These are phyloP conservation scores for Colletotrichum camelliae DNA, from an alignment of 2,329 filamentous ascomycete genomes.

Conservation along the genomic window DNA sequence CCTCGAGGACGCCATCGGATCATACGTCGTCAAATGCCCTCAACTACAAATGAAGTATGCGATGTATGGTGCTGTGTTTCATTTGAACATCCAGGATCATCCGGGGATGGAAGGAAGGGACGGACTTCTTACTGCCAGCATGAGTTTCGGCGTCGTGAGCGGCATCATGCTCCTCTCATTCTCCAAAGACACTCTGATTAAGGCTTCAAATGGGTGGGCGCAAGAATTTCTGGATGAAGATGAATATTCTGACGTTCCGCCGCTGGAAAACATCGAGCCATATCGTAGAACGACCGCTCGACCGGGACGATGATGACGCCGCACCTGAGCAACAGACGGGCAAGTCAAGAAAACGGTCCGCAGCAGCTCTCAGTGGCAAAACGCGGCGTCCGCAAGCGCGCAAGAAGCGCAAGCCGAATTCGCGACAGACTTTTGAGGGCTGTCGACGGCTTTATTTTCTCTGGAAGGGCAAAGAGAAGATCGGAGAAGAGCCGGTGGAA, in stretches of 20 bases:
- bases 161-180: not conserved
- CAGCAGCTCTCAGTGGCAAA: not conserved
- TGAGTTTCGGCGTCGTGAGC: not conserved
- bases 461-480: not conserved
- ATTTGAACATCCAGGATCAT: not conserved
- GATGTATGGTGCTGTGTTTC: not conserved
- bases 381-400: not conserved
- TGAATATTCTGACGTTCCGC: not conserved
- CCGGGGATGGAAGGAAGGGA: not conserved
- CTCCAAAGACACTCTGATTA: not conserved
- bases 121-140: not conserved
- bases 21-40: not conserved
- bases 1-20: not conserved
- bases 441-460: not conserved
- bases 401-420: not conserved
- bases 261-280: not conserved
- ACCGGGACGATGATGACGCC: not conserved
- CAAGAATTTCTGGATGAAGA: not conserved
- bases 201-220: not conserved
- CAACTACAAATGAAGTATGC: not conserved
- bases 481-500: not conserved
- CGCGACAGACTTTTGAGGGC: not conserved
- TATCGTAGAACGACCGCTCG: not conserved
- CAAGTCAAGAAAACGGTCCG: not conserved
- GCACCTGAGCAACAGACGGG: not conserved